A percentile compares a stretch with the other conserved stretches of the same genome.
Conservation (phyloP, 78 protist species). For the Creolimax fragrantissima region DNA sequence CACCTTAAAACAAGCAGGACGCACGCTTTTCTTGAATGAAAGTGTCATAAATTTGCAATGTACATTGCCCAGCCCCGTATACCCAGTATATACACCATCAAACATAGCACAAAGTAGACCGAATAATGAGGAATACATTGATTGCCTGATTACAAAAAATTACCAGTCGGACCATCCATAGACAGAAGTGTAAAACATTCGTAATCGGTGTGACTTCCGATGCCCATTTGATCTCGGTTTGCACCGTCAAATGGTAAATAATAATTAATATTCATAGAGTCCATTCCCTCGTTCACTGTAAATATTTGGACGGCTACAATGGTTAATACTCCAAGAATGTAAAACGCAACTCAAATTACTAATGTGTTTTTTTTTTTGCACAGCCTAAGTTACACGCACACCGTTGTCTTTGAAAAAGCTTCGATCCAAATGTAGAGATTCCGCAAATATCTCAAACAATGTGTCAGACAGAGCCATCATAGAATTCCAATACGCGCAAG, state of each 20-base stretch:
- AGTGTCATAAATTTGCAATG: too few relatives aligned
- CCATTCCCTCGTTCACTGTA: background rate
- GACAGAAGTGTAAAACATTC: background rate
- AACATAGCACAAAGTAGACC: too few relatives aligned
- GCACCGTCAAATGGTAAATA: background rate
- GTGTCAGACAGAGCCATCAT: background rate
- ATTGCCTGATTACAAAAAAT: too few relatives aligned
- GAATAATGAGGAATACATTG: too few relatives aligned
- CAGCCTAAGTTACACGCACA: background rate
- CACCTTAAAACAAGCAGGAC: too few relatives aligned
- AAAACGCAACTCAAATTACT: too few relatives aligned
- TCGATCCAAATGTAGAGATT: background rate
- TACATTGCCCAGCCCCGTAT: too few relatives aligned
- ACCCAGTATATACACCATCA: too few relatives aligned
- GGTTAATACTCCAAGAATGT: too few relatives aligned
- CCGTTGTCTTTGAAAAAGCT: background rate
- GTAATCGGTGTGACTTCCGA: background rate
- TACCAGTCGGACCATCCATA: background rate
- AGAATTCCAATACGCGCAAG: background rate
- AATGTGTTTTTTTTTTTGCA: too few relatives aligned
- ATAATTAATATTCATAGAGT: background rate
- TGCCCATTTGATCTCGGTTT: background rate
- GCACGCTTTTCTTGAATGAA: too few relatives aligned
- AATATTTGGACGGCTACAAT: too few relatives aligned
- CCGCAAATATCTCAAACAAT: background rate